Base-by-base conservation (phyloP, 2,329 filamentous ascomycete genomes). In the Fusarium sp. region DNA sequence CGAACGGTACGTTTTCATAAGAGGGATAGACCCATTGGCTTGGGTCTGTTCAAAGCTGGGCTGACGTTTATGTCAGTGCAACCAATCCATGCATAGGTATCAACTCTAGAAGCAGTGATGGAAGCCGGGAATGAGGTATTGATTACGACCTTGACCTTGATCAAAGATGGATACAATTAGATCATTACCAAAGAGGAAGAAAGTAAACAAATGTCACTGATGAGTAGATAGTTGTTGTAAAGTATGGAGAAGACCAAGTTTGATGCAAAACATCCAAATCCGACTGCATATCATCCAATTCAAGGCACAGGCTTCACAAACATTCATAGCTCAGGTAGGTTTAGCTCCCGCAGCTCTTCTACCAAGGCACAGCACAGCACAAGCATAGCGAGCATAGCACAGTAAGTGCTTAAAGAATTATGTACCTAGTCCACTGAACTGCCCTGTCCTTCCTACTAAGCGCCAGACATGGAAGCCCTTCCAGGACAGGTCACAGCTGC, bases 261-360 rank as follows among this genome's bases (percentile, higher is more conserved):
- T 65, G 52, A 71, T 71, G 68, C 68, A 69, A 69, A 70, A 69
- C 68, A 71, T 70, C 47, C 64, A 71, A 57, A 69, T 51, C 27
- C 68, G 52, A 64, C 68, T 69, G 68, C 64, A 70, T 57, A 71
- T 63, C 68, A 69, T 71, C 52, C 29, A 71, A 71, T 69, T 57
- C 67, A 71, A 69, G 68, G 68, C 69, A 71, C 67, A 70, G 62
- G 42, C 49, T 67, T 62, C 48, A 61, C 52, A 57, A 53, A 67
- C 42, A 62, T 52, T 61, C 66, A 69, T 70, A 57, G 65, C 52
- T 41, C 34, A 27, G 34, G 34, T 37, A 37, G 34, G 34, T n/a
- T 37, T 37, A 37, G 34, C 34, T 37, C 10, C 34, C 34, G 34
- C n/a, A 37, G 34, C 10, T 37, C 34, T 37, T 37, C 18, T 27